Base-by-base conservation (phyloP, 2,329 filamentous ascomycete species). In the Plectosphaerella cucumerina region DNA sequence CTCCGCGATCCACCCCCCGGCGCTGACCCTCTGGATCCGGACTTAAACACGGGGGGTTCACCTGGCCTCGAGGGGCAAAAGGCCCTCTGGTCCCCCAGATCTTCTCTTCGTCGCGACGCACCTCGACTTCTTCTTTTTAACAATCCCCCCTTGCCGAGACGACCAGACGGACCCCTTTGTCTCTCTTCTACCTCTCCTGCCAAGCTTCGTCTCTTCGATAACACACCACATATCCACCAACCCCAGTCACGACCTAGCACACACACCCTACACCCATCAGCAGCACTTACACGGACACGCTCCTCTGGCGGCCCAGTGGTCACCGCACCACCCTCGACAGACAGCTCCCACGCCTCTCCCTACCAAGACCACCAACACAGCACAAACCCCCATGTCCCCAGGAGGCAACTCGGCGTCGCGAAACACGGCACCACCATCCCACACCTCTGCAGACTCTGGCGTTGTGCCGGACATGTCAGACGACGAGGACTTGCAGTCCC, bases 391-490 rank as follows among this genome's bases (percentile, higher is more conserved):
- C 47, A 51, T 50, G 44, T 53, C 41, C 48, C 39, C 44, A 56
- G 39, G 56, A 56, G 10, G 52, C 55, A 20, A 54, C 57, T 15
- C 52, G 56, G 21, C 53, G 50, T 35, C 53, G 54, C 50, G 44
- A 53, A 39, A 51, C 47, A 42, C 49, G 45, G 49, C 53, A 44
- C 52, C 53, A 41, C 52, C 53, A 41, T 50, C 44, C 22, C 47
- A 48, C 21, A 50, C 46, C 44, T 52, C 56, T n/a, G 59, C 50
- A 53, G 59, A 56, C 59, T 65, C 68, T 48, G 37, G 37, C 37
- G 18, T 41, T 17, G 37, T 20, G 18, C 62, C 65, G 53, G 69
- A 70, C 53, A 68, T 72, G 66, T 73, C 71, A 45, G 72, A 73
- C 54, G 70, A 75, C 58, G 72, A 41, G 37, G 37, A 75, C 52